A percentile compares a stretch with the other conserved stretches of the same genome.
phyloP scores from a whole-genome alignment of 164 flowering plant species.

The Cinnamomum chago region DNA sequence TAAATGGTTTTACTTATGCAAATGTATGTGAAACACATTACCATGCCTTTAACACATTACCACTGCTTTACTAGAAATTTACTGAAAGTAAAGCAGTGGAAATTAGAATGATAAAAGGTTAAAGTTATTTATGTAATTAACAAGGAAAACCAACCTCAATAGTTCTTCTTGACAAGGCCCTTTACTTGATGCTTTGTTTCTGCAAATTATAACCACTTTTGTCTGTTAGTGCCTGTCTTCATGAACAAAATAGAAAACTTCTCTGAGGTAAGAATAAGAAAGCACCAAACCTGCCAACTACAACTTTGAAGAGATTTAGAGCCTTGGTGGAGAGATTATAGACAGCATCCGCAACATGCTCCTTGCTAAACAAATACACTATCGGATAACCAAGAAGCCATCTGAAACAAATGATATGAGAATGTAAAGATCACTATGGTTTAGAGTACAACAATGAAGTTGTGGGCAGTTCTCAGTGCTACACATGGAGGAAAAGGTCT shows the following conservation, averaged over 20 bases:
- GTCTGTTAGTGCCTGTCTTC: neutral
- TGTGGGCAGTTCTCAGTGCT: too few relatives aligned
- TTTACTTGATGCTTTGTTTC: slow-evolving; percentile 34
- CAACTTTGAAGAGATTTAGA: slow-evolving; percentile 58
- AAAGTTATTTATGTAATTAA: neutral
- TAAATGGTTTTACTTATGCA: too few relatives aligned
- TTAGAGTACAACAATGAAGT: too few relatives aligned
- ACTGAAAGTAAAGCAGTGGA: too few relatives aligned
- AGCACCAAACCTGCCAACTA: slow-evolving; percentile 52
- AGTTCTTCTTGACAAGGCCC: slow-evolving; percentile 53
- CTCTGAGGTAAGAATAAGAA: neutral
- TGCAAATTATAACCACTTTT: slow-evolving; percentile 19
- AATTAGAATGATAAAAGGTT: too few relatives aligned
- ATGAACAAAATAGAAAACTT: slow-evolving; percentile 3
- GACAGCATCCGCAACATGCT: slow-evolving; percentile 59
- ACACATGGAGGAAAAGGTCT: too few relatives aligned
- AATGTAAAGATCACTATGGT: neutral
- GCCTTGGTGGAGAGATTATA: slow-evolving; percentile 74
- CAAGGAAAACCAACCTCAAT: slow-evolving; percentile 42
- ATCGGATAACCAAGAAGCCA: slow-evolving; percentile 97
- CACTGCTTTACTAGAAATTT: too few relatives aligned
- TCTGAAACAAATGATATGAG: slow-evolving; percentile 27
- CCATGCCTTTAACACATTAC: too few relatives aligned
- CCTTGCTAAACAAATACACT: slow-evolving; percentile 69
- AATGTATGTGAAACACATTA: too few relatives aligned